Conservation (phyloP, 306 rosid genomes). For the Amphicarpaea edgeworthii region DNA sequence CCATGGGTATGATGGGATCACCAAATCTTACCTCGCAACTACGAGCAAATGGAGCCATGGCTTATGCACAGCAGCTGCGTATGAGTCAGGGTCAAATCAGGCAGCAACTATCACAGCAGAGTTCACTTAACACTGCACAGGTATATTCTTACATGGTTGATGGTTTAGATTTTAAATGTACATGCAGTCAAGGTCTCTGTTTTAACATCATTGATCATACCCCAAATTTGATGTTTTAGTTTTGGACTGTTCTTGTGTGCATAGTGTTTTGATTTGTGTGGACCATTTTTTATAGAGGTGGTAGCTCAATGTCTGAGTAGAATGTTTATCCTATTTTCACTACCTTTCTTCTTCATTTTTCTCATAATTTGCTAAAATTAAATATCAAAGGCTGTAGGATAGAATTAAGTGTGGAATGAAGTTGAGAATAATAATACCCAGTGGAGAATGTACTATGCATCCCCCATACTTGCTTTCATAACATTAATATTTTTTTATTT, state of each 20-base stretch:
- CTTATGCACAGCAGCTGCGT: slow-evolving; percentile 82
- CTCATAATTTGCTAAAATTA: neutral
- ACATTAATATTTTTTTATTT: no score
- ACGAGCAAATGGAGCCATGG: slow-evolving; percentile 70
- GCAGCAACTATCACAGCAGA: slow-evolving; percentile 85
- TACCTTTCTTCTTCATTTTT: slow-evolving; percentile 2
- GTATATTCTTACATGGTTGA: slow-evolving; percentile 50
- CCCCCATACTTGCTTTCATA: no score
- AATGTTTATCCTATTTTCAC: slow-evolving; percentile 15
- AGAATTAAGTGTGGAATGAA: no score
- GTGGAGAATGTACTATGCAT: no score
- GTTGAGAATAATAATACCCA: no score
- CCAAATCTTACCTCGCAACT: slow-evolving; percentile 71
- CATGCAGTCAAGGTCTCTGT: neutral
- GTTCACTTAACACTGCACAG: slow-evolving; percentile 69
- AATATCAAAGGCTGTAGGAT: no score
- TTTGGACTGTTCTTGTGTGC: slow-evolving; percentile 7
- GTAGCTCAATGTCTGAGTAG: neutral
- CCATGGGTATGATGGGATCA: slow-evolving; percentile 82
- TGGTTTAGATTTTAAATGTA: slow-evolving; percentile 34
- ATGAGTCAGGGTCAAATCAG: slow-evolving; percentile 75
- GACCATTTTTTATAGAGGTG: neutral
- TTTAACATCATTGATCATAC: slow-evolving; percentile 8
- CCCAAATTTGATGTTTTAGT: neutral
- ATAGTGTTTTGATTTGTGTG: slow-evolving; percentile 26